Evolutionary conservation across 345 rosid genomes (phyloP), one percentile per base, ranked within the genome.

Genomic region (Psidium guajava): DNA sequence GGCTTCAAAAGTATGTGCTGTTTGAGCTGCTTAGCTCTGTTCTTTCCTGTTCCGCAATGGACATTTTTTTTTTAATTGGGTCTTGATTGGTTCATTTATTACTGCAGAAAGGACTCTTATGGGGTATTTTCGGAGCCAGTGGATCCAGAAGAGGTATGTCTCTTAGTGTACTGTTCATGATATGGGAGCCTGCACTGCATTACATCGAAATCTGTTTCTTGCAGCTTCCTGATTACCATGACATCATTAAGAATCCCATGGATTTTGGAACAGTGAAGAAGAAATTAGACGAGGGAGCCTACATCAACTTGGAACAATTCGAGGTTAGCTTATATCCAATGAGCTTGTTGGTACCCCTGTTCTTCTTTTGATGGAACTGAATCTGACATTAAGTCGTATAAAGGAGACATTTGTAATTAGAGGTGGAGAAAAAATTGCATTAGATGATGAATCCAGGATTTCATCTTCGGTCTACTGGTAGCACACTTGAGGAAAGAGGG

Each of bases 151-250:
- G 86, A 85, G 86, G 86, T 85, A 47, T 25, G 64, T 27, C 55
- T 85, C 44, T 42, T 42, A 42, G 61, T 25, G 9, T 54, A 50
- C 22, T 61, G 50, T 85, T 77, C 69, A 27, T 84, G 77, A 36
- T 22, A 28, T 50, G 64, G 85, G 69, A 57, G 36, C 28, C 57
- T 49, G 53, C 50, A 40, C 55, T 77, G 49, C 36, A 15, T 12
- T 54, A 13, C 28, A 21, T 49, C 8, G 11, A 36, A 69, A 69
- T 85, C 51, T 74, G 32, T 54, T 40, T 88, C 80, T 64, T 89
- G 28, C 95, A 97, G 99, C 98, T 97, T 91, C 99, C 99, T 85
- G 98, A 97, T 88, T 97, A 97, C 86, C 94, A 90, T 86, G 99
- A 96, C 86, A 92, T 95, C 85, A 87, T 97, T 84, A 91, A 91